Conservation (phyloP, 768 basidiomycete species). For the Tulasnella sp. region DNA sequence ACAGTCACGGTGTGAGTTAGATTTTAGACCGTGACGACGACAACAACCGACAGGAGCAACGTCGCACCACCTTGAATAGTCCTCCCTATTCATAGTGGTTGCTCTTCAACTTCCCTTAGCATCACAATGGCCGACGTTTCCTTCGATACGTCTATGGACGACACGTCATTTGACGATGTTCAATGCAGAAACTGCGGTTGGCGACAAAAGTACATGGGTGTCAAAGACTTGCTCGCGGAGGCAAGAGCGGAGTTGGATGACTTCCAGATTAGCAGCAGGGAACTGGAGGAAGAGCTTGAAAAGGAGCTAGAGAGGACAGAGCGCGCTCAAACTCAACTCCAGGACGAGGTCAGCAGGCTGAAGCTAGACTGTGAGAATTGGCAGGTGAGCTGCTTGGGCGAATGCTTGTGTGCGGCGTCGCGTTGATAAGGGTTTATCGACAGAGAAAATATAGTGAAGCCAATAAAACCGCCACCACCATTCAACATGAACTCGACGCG, state of each 20-base stretch:
- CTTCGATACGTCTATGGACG: no score
- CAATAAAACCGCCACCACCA: slow-evolving; percentile 27
- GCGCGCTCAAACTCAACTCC: slow-evolving; percentile 19
- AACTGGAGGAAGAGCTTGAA: slow-evolving; percentile 30
- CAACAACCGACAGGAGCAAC: no score
- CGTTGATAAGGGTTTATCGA: not conserved
- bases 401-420: not conserved
- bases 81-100: no score
- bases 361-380: slow-evolving; percentile 22
- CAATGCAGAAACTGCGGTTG: slow-evolving; percentile 18
- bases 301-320: slow-evolving; percentile 27
- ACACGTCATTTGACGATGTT: no score
- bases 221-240: slow-evolving; percentile 19
- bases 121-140: no score
- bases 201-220: slow-evolving; percentile 15
- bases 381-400: slow-evolving; percentile 22
- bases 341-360: slow-evolving; percentile 14
- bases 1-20: no score
- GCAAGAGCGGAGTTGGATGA: slow-evolving; percentile 21
- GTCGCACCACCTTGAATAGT: no score
- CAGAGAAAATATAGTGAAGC: slow-evolving; percentile 17
- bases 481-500: slow-evolving; percentile 28
- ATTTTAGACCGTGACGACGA: no score
- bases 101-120: no score
- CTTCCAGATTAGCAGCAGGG: slow-evolving; percentile 23